phyloP scores from a whole-genome alignment of 78 protist species.

The Speleostelium caveatum region DNA sequence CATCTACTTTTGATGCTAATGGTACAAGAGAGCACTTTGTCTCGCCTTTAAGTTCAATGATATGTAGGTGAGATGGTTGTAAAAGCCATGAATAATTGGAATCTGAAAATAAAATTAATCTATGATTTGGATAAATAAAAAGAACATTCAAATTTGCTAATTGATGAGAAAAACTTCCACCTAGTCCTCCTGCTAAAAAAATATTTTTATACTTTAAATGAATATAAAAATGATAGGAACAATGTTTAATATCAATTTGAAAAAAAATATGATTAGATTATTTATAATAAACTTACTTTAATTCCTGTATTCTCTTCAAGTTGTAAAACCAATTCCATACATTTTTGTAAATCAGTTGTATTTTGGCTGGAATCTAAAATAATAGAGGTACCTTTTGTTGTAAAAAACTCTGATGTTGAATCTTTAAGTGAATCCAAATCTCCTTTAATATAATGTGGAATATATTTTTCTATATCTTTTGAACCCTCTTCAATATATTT shows the following conservation, averaged over 20 bases:
- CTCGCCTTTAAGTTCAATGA: slow-evolving; percentile 5
- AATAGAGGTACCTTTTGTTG: slow-evolving; percentile 33
- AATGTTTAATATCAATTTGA: not conserved
- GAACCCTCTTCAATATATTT: not conserved
- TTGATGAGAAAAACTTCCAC: slow-evolving; percentile 51
- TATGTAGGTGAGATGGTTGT: not conserved
- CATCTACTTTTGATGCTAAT: not conserved
- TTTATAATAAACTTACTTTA: slow-evolving; percentile 2
- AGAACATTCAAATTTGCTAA: slow-evolving; percentile 53
- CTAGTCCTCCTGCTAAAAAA: slow-evolving; percentile 49
- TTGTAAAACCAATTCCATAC: slow-evolving; percentile 26
- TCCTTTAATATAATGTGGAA: slow-evolving; percentile 70
- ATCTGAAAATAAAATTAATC: slow-evolving; percentile 15
- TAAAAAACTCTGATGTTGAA: slow-evolving; percentile 16
- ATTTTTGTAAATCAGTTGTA: slow-evolving; percentile 49
- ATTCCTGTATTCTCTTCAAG: slow-evolving; percentile 11
- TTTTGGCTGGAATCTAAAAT: slow-evolving; percentile 39
- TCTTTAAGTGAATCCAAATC: slow-evolving; percentile 53
- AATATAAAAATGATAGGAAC: not conserved
- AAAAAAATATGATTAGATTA: not conserved
- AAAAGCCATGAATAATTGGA: slow-evolving; percentile 22
- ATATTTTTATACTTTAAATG: slow-evolving; percentile 55
- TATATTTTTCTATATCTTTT: not conserved
- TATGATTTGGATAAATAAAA: not conserved
- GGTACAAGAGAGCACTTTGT: slow-evolving; percentile 55